Percentiles rank a stretch among this genome's conserved stretches.
phyloP scores from a whole-genome alignment of 129 eudicot genomes.

The Lactuca sativa region DNA sequence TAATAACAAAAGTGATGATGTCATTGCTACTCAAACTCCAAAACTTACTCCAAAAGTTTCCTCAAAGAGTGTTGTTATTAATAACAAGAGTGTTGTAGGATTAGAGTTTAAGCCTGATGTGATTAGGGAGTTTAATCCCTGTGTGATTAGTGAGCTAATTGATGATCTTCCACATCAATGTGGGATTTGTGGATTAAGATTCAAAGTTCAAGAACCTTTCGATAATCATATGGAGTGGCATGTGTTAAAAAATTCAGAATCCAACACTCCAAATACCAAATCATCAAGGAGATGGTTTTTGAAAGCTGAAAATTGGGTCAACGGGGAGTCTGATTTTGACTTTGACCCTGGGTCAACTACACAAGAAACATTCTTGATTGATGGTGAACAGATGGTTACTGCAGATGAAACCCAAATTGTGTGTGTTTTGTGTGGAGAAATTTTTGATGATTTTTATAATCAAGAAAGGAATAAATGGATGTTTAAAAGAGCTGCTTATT shows the following conservation, averaged over 20 bases:
- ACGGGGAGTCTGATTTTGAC: slow-evolving; percentile 16
- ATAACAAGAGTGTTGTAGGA: slow-evolving; percentile 60
- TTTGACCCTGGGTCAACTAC: slow-evolving; percentile 9
- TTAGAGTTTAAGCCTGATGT: slow-evolving; percentile 70
- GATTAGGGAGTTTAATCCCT: slow-evolving; percentile 57
- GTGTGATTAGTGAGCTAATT: slow-evolving; percentile 57
- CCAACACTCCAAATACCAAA: background rate
- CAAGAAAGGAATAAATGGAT: slow-evolving; percentile 68
- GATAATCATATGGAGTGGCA: slow-evolving; percentile 93
- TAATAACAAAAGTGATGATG: slow-evolving; percentile 29
- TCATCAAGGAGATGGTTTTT: slow-evolving; percentile 72
- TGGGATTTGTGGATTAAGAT: slow-evolving; percentile 61
- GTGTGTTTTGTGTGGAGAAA: slow-evolving; percentile 82
- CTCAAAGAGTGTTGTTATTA: background rate
- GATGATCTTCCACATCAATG: slow-evolving; percentile 76
- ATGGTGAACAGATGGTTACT: slow-evolving; percentile 63
- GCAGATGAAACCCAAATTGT: slow-evolving; percentile 86
- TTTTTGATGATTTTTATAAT: slow-evolving; percentile 74
- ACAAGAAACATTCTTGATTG: slow-evolving; percentile 33
- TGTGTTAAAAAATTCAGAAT: slow-evolving; percentile 32
- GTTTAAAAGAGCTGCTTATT: slow-evolving; percentile 76
- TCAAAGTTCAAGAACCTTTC: slow-evolving; percentile 56
- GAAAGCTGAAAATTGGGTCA: slow-evolving; percentile 53
- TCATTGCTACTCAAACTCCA: slow-evolving; percentile 10
- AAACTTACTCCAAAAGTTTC: slow-evolving; percentile 26